Percentiles rank a stretch among this genome's conserved stretches.
Evolutionary conservation across 75 land plant genomes (phyloP).

Genomic region (Sequoiadendron giganteum): DNA sequence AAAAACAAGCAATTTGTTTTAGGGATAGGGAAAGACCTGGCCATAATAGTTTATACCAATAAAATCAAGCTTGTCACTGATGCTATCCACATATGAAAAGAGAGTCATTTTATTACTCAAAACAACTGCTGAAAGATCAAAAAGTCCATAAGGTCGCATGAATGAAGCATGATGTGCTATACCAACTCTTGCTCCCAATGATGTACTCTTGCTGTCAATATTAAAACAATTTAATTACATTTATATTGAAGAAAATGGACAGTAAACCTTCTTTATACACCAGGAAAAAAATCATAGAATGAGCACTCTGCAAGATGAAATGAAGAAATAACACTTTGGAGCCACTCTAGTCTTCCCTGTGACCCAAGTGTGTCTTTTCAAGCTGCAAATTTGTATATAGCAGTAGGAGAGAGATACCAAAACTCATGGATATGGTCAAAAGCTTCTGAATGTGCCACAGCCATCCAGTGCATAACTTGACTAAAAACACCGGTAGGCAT

Average conservation of each 20-base stretch:
- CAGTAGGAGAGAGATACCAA: conserved; percentile 40
- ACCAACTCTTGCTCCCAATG: conserved; percentile 59
- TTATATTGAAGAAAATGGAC: background rate
- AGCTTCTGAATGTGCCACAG: conserved; percentile 84
- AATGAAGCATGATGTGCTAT: conserved; percentile 98
- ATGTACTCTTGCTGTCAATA: conserved; percentile 30
- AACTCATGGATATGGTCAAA: conserved; percentile 87
- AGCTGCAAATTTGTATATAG: background rate
- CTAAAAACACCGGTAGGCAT: conserved; percentile 84
- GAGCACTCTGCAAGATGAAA: conserved; percentile 1
- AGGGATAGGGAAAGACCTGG: conserved; percentile 54
- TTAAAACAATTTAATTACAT: background rate
- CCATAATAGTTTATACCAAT: conserved; percentile 99
- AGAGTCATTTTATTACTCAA: conserved; percentile 74
- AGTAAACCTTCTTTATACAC: conserved; percentile 3
- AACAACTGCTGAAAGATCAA: conserved; percentile 81
- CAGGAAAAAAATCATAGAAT: background rate
- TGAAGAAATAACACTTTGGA: background rate
- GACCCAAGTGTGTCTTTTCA: background rate
- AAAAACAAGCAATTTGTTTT: background rate
- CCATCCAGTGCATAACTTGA: conserved; percentile 82
- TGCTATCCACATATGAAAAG: conserved; percentile 80
- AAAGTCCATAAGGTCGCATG: conserved; percentile 95
- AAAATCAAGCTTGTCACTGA: conserved; percentile 82
- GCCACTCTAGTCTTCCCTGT: background rate